phyloP scores from a whole-genome alignment of 2,329 filamentous ascomycete species.

The Exophiala sp. region DNA sequence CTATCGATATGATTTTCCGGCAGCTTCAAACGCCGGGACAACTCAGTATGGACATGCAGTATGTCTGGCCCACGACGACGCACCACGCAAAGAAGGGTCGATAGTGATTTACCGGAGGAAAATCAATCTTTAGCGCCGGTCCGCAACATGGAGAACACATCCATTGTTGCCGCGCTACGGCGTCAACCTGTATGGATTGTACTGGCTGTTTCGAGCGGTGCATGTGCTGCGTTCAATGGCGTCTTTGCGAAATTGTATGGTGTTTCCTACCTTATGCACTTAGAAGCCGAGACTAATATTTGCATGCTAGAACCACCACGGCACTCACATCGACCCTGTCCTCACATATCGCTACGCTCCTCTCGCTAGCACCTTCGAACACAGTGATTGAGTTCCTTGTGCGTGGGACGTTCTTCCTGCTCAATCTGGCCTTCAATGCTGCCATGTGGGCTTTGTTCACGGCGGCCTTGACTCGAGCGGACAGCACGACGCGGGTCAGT shows the following conservation, averaged over 20 bases:
- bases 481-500: slow-evolving; percentile 60
- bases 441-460: slow-evolving; percentile 66
- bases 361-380: slow-evolving; percentile 45
- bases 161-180: slow-evolving; percentile 17
- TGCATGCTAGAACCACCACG: slow-evolving; percentile 55
- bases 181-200: slow-evolving; percentile 45
- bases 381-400: slow-evolving; percentile 46
- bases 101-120: neutral
- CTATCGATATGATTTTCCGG: neutral
- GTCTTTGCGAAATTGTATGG: slow-evolving; percentile 63
- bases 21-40: neutral
- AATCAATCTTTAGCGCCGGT: neutral
- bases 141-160: slow-evolving; percentile 7
- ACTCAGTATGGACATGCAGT: neutral
- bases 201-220: slow-evolving; percentile 58
- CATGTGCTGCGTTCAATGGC: slow-evolving; percentile 62
- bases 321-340: slow-evolving; percentile 55
- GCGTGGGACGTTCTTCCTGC: slow-evolving; percentile 53
- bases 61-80: slow-evolving; percentile 17
- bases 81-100: neutral
- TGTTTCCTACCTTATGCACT: neutral
- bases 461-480: slow-evolving; percentile 56
- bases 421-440: slow-evolving; percentile 61
- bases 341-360: slow-evolving; percentile 41
- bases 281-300: too few relatives aligned